Evolutionary conservation across 371 early-diverging fungal species (phyloP).

Genomic region (Mucor indicus): DNA sequence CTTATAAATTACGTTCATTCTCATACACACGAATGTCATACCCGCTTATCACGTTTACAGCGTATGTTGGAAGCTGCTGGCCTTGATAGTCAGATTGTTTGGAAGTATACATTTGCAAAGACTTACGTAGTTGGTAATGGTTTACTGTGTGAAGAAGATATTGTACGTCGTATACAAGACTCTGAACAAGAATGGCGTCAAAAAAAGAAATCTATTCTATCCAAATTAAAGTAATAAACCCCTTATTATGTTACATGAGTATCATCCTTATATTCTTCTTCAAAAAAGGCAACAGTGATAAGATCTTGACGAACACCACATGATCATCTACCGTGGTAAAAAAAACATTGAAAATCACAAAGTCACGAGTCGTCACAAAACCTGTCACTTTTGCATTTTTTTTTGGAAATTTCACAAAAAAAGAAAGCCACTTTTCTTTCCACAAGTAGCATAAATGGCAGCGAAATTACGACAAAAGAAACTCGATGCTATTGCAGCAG

Average conservation of each 20-base stretch:
- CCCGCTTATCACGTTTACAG: constrained; percentile 33
- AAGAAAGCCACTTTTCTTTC: too few relatives aligned
- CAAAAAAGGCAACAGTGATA: too few relatives aligned
- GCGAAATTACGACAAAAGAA: constrained; percentile 30
- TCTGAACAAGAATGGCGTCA: constrained; percentile 43
- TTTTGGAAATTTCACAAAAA: too few relatives aligned
- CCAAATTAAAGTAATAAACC: constrained; percentile 4
- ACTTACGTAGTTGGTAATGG: constrained; percentile 39
- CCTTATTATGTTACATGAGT: not conserved
- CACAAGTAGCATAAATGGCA: constrained; percentile 25
- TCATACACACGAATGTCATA: constrained; percentile 44
- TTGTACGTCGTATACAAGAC: constrained; percentile 43
- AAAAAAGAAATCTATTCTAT: constrained; percentile 21
- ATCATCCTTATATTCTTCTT: not conserved
- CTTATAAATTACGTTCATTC: constrained; percentile 32
- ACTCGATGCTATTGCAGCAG: constrained; percentile 30
- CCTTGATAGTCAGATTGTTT: constrained; percentile 38
- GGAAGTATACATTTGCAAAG: constrained; percentile 50
- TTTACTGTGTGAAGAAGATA: constrained; percentile 39
- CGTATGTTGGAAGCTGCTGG: constrained; percentile 45
- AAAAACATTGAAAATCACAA: too few relatives aligned
- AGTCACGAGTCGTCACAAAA: too few relatives aligned
- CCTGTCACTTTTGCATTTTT: too few relatives aligned
- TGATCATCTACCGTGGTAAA: too few relatives aligned
- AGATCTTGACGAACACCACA: too few relatives aligned